These are phyloP conservation scores for Aspergillus brunneoviolaceus DNA, from an alignment of 2,329 filamentous ascomycete species.

Conservation along the genomic window DNA sequence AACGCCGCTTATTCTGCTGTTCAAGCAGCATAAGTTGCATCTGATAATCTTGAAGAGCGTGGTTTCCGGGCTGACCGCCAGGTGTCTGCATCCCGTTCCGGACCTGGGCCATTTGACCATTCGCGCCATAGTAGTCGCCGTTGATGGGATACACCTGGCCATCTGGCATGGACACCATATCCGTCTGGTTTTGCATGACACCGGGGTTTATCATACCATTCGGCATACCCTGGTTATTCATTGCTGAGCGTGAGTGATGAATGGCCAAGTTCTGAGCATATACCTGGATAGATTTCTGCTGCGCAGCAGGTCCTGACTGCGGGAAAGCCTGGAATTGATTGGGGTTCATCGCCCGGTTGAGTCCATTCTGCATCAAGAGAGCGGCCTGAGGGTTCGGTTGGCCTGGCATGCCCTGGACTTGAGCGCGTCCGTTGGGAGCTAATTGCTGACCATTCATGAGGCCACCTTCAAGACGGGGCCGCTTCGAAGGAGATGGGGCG, in stretches of 20 bases:
- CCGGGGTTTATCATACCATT: slow-evolving; percentile 67
- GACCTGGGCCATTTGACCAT: slow-evolving; percentile 54
- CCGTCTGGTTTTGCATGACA: slow-evolving; percentile 71
- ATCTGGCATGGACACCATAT: slow-evolving; percentile 77
- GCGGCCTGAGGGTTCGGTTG: slow-evolving; percentile 58
- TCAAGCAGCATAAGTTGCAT: slow-evolving; percentile 69
- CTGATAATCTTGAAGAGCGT: slow-evolving; percentile 68
- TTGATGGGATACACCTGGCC: slow-evolving; percentile 48
- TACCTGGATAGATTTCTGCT: slow-evolving; percentile 81
- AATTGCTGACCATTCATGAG: slow-evolving; percentile 75
- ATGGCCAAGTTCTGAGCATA: slow-evolving; percentile 83
- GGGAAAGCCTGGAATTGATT: slow-evolving; percentile 71
- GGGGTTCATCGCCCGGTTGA: slow-evolving; percentile 71
- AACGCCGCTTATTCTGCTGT: slow-evolving; percentile 66
- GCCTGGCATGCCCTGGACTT: slow-evolving; percentile 68
- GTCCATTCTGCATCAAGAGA: slow-evolving; percentile 61
- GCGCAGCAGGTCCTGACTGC: slow-evolving; percentile 57
- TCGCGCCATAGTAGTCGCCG: slow-evolving; percentile 58
- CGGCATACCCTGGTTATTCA: slow-evolving; percentile 77
- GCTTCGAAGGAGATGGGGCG: slow-evolving; percentile 87
- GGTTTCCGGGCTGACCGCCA: slow-evolving; percentile 51
- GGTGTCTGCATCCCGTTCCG: slow-evolving; percentile 42
- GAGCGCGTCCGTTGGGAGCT: slow-evolving; percentile 71
- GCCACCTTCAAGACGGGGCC: slow-evolving; percentile 74
- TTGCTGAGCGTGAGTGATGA: slow-evolving; percentile 71